Base-by-base conservation (phyloP, 1,284 basidiomycete genomes). In the Cutaneotrichosporon daszewskae region DNA sequence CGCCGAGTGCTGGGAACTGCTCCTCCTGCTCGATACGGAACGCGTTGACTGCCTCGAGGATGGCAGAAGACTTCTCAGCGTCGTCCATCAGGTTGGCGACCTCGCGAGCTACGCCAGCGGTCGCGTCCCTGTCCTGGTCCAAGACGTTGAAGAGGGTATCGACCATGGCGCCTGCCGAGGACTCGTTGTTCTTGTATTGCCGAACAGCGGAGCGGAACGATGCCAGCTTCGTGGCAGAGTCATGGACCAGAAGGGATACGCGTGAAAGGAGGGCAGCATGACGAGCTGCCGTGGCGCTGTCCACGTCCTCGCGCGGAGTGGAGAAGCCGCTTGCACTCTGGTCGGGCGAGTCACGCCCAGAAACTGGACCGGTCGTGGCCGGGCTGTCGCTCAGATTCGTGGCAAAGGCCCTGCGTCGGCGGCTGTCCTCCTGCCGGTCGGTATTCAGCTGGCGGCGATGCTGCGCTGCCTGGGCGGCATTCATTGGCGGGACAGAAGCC, bases 71-170 rank as follows among this genome's bases (percentile, higher is more conserved):
- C 77, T 95, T 92, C 19, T 69, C 66, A n/a, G 40, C 48, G 17
- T 92, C 89, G 18, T 57, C 55, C n/a, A 94, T 68, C 9, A 88
- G 68, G 53, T 87, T 85, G 8, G 89, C 82, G 16, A 94, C 75
- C 6, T 81, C 77, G 47, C 84, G 85, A 32, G 94, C 75, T 27
- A 95, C 77, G 43, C 82, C 81, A 0, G 81, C 81, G 0, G 87
- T 86, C 17, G 81, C 75, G 43, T 92, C 88, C 20, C 84, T 65
- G 54, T 87, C 79, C 28, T 78, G 74, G 53, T 92, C 87, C 13
- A 95, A 74, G 16, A 96, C 77, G 57, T 82, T 85, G 79, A 83
- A 91, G 11, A 94, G 76, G 0, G 87, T 94, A 32, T 84, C 84
- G 36, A 96, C 81, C 57, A 96, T 75, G 67, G 95, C 91, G 11